A percentile compares a stretch with the other conserved stretches of the same genome.
phyloP scores from a whole-genome alignment of 73 alveolate species.

The Paramecium tetraurelia region DNA sequence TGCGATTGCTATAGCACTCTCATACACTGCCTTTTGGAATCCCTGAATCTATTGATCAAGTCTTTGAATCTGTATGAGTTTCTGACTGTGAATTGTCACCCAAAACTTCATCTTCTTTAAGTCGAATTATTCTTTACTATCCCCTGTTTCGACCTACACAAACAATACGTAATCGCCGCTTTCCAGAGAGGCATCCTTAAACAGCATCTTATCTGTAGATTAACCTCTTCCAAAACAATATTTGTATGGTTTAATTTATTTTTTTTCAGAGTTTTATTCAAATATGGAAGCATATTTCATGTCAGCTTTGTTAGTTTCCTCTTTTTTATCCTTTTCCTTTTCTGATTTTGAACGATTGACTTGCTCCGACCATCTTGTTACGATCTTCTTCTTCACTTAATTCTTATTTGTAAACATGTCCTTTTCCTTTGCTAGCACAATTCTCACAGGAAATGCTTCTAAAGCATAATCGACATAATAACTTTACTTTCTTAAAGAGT shows the following conservation, averaged over 20 bases:
- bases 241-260: neutral
- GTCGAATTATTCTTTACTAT: neutral
- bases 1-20: neutral
- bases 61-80: neutral
- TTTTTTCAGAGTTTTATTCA: neutral
- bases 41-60: neutral
- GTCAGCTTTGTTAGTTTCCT: neutral
- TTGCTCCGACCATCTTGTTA: neutral
- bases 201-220: neutral
- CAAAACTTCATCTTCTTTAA: neutral
- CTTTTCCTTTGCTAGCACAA: slow-evolving; percentile 34
- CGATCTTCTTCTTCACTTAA: neutral
- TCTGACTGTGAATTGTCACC: neutral
- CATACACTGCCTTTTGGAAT: neutral
- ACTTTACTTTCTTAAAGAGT: neutral
- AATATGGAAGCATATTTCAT: neutral
- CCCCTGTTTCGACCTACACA: slow-evolving; percentile 30
- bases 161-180: slow-evolving; percentile 32
- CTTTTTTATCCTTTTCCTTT: neutral
- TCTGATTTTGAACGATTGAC: neutral
- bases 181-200: neutral
- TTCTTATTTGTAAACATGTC: slow-evolving; percentile 10
- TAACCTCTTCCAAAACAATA: slow-evolving; percentile 42
- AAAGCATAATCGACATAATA: neutral
- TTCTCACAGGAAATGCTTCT: slow-evolving; percentile 24